These are phyloP conservation scores for Lachancea kluyveri DNA, from an alignment of 805 yeast species.

Conservation along the genomic window DNA sequence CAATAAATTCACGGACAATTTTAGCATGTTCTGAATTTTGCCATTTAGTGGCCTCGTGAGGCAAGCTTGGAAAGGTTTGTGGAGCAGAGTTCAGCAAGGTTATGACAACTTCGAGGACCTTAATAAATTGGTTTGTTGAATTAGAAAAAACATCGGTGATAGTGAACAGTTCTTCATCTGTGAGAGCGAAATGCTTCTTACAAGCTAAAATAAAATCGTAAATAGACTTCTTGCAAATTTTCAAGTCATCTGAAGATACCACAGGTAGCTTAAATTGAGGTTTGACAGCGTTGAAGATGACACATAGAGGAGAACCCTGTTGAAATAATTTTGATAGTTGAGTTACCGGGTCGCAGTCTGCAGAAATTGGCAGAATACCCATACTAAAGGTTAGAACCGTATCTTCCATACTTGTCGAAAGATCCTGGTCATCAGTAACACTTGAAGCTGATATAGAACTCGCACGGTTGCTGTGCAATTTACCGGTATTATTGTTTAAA, in stretches of 20 bases:
- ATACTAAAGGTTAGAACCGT: conserved; percentile 56
- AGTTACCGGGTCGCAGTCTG: conserved; percentile 85
- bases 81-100: conserved; percentile 54
- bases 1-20: conserved; percentile 77
- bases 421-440: conserved; percentile 28
- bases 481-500: conserved; percentile 13
- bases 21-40: conserved; percentile 36
- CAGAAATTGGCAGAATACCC: conserved; percentile 69
- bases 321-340: conserved; percentile 84
- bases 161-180: conserved; percentile 81
- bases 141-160: conserved; percentile 85
- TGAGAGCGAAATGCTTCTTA: conserved; percentile 62
- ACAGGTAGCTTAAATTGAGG: conserved; percentile 55
- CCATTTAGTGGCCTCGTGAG: conserved; percentile 9
- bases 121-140: conserved; percentile 68
- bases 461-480: conserved; percentile 25
- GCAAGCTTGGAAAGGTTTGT: conserved; percentile 31
- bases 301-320: conserved; percentile 88
- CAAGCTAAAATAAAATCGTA: conserved; percentile 88
- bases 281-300: conserved; percentile 66
- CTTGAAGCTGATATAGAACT: conserved; percentile 32
- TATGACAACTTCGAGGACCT: conserved; percentile 67
- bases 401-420: conserved; percentile 24
- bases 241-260: conserved; percentile 71
- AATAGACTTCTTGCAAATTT: conserved; percentile 80